Base-by-base conservation (phyloP, 2,329 filamentous ascomycete genomes). In the Fusarium sublunatum region DNA sequence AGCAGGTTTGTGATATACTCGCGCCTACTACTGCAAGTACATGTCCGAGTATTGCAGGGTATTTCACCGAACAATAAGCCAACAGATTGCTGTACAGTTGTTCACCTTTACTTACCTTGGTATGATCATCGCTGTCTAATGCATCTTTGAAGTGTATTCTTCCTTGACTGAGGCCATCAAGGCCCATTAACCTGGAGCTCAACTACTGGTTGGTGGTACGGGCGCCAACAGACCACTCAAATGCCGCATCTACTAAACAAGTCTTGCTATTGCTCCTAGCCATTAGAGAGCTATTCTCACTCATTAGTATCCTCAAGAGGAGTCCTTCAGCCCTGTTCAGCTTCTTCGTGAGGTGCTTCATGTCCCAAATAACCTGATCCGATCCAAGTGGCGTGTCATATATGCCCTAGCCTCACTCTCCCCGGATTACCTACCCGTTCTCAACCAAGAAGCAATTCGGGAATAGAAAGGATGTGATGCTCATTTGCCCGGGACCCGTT, bases 281-380 rank as follows among this genome's bases (percentile, higher is more conserved):
- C 11, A 34, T 34, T 13, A 7, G 11, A n/a, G 2, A 34, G 13
- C 13, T 6, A 2, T 34, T 34, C 12, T 31, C 26, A 28, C 6
- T 28, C 26, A 28, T 34, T 13, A 34, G 12, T 13, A 34, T 34
- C 31, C 13, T 34, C 10, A 22, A 35, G 28, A 26, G 26, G 19
- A 11, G 10, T 1, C 45, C 15, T 9, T 35, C 36, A 51, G 39
- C 50, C 55, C 48, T 50, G 31, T 29, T n/a, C n/a, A 19, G 39
- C 58, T 67, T 57, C 57, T 63, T 66, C 58, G 64, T 67, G 64
- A 68, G 68, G 51, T 70, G 65, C 56, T 61, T 68, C 68, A 43
- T 42, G 35, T 22, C 48, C 58, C 54, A 53, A 61, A 64, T 62
- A 62, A 52, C 67, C 56, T 70, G 68, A 64, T 59, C 51, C 34